Base-by-base conservation (phyloP, 1,284 basidiomycete genomes). In the Uromyces viciae-fabae region DNA sequence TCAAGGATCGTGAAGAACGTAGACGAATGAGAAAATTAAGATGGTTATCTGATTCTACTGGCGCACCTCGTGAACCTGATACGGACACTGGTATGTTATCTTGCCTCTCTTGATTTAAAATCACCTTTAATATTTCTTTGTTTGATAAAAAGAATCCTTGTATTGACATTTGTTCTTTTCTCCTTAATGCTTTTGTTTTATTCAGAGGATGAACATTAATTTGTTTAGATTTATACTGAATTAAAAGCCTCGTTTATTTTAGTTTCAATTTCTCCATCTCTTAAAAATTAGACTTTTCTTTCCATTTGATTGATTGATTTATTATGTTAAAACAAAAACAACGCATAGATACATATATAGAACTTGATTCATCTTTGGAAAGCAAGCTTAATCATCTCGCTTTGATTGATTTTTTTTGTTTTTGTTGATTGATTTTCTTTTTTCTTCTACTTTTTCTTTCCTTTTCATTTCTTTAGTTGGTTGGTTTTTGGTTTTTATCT, bases 1-100 rank as follows among this genome's bases (percentile, higher is more conserved):
- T 92, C 83, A 97, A 97, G 87, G 93, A 84, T 60, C 82, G 84
- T 86, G 93, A 94, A 86, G 94, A 94, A 87, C 89, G 94, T 82
- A 88, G 93, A 85, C 88, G 91, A 83, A 85, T 91, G 84, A 89
- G 94, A 83, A 94, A 94, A 87, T 85, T 96, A 82, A 89, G 90
- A 82, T 98, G 94, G 94, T 88, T 97, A 82, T 90, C 89, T 28
- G 90, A 90, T 85, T 84, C 84, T 3, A 80, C 83, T 9, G 95
- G 95, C 75, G 94, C 88, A 90, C 38, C 85, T 64, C 83, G 86
- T 28, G 86, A 86, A 81, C 84, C 85, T 11, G 86, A 87, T 78
- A 86, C 86, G 22, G 86, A 86, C 38, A 81, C 79, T 68, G 79
- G 79, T 81, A 33, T 25, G 79, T 81, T 22, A 3, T 9, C 22